Evolutionary conservation across 768 basidiomycete species (phyloP), one percentile per base, ranked within the genome.

Genomic region (Pleurotus djamor): DNA sequence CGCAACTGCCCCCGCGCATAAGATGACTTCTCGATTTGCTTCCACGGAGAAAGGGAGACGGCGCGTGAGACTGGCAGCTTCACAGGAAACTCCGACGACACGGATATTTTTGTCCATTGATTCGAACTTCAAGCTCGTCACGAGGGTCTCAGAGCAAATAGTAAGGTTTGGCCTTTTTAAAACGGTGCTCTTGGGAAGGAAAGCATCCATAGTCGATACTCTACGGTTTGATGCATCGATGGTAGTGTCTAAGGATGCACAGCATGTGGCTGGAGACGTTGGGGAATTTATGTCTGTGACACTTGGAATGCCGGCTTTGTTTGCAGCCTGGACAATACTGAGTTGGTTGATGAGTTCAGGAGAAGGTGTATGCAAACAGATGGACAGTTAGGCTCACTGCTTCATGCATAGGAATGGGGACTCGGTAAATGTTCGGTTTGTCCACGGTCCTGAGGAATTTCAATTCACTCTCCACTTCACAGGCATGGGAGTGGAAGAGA

Each of bases 151-250:
- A 17, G 81, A 79, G 2, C 80, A 80, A 16, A 92, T 82, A 32
- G 76, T 86, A 28, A 92, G 75, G 62, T 91, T 91, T 5, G 82
- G 82, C 38, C 89, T 77, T 4, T 77, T 74, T 4, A 91, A 77
- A 3, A 90, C 88, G 0, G 84, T 76, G 1, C 79, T 71, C 0
- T 87, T 89, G 36, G 91, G 79, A 66, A 47, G 45, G 45, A 47
- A 47, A 12, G 45, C 45, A 7, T 47, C 45, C 45, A 47, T 47
- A 7, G 45, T 47, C 2, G 45, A 47, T 47, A 47, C 45, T 7
- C 45, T 47, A 5, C 45, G 45, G 2, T n/a, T 47, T 2, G 45
- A 47, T 2, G 45, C 7, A 16, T 47, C 45, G 45, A 47, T 17
- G 2, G 45, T 47, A 2, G 16, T 17, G 16, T 47, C 45, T 5